Conservation (phyloP, 345 rosid genomes). For the Boechera retrofracta region DNA sequence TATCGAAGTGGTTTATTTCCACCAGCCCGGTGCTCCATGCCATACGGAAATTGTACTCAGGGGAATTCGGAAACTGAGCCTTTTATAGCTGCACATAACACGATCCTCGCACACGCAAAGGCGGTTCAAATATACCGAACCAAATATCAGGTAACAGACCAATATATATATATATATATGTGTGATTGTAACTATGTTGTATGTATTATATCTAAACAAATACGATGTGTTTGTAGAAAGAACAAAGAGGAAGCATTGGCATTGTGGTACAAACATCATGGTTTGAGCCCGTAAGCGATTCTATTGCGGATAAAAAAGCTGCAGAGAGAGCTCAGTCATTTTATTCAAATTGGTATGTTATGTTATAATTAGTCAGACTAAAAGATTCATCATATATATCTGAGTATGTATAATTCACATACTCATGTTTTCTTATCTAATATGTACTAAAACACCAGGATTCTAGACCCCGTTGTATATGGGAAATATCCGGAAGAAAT, state of each 20-base stretch:
- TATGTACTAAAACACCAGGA: constrained; percentile 47
- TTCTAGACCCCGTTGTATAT: constrained; percentile 62
- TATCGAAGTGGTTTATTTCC: constrained; percentile 51
- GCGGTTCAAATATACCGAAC: constrained; percentile 58
- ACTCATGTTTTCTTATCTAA: background rate
- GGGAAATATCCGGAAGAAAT: constrained; percentile 69
- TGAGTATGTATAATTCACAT: background rate
- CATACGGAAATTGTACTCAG: constrained; percentile 53
- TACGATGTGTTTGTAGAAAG: constrained; percentile 43
- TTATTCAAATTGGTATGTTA: constrained; percentile 66
- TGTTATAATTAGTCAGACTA: background rate
- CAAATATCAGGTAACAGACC: constrained; percentile 61
- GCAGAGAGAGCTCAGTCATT: constrained; percentile 69
- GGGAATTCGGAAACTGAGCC: constrained; percentile 65
- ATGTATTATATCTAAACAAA: too few relatives aligned
- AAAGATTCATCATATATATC: background rate
- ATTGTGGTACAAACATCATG: constrained; percentile 66
- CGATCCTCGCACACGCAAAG: constrained; percentile 62
- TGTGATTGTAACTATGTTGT: background rate
- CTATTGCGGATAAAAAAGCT: constrained; percentile 58
- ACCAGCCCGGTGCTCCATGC: constrained; percentile 58
- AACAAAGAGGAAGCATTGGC: constrained; percentile 67
- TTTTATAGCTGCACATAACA: constrained; percentile 62
- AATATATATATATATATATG: too few relatives aligned
- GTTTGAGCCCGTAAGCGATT: constrained; percentile 69